phyloP scores from a whole-genome alignment of 345 rosid genomes.

The Microthlaspi erraticum region DNA sequence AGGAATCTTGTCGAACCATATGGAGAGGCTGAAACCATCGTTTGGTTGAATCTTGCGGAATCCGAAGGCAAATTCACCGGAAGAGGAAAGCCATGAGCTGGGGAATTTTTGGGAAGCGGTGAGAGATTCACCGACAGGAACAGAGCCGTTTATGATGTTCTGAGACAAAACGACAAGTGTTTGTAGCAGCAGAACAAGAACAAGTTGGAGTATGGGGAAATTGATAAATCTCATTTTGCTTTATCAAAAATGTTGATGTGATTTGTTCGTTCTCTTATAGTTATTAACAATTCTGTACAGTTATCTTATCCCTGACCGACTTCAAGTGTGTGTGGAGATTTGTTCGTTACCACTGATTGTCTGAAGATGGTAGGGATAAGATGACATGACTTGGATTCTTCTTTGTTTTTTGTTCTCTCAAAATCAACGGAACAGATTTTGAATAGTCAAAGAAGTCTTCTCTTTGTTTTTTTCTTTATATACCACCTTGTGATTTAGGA shows the following conservation, averaged over 20 bases:
- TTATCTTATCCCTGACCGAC: too few species aligned
- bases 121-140: conserved; percentile 28
- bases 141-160: conserved; percentile 26
- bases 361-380: too few species aligned
- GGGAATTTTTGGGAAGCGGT: conserved; percentile 24
- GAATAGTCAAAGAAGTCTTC: conserved; percentile 20
- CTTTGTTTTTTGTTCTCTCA: too few species aligned
- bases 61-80: conserved; percentile 45
- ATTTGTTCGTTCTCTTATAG: background rate
- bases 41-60: conserved; percentile 17
- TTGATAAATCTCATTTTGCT: background rate
- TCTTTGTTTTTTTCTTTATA: background rate
- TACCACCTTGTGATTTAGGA: too few species aligned
- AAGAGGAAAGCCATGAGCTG: conserved; percentile 32
- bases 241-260: background rate
- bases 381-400: conserved; percentile 17
- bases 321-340: background rate
- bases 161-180: conserved; percentile 19
- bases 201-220: conserved; percentile 5
- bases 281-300: background rate
- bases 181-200: conserved; percentile 14
- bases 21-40: conserved; percentile 37
- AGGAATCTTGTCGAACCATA: conserved; percentile 46
- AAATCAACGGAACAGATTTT: conserved; percentile 2
- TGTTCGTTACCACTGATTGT: background rate